Conservation (phyloP, 371 early-diverging fungal genomes). For the Umbelopsis sp. region DNA sequence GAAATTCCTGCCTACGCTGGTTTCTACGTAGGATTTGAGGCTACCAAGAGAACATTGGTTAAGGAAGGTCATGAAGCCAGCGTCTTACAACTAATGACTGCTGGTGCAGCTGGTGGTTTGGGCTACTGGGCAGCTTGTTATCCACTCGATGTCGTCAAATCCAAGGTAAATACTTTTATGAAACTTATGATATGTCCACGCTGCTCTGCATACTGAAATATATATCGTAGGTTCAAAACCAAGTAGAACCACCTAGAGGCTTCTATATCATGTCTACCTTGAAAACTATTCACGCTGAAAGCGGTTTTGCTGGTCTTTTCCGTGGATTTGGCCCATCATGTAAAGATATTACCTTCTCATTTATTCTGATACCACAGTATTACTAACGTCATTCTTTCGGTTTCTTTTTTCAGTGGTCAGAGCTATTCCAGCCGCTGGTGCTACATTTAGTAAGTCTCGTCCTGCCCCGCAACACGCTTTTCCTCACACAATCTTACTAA, state of each 20-base stretch:
- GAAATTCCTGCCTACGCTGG: slow-evolving; percentile 88
- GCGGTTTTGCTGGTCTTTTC: slow-evolving; percentile 60
- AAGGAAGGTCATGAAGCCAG: slow-evolving; percentile 44
- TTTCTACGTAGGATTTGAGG: slow-evolving; percentile 83
- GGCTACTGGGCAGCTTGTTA: slow-evolving; percentile 84
- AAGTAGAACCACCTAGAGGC: slow-evolving; percentile 60
- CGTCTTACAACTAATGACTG: slow-evolving; percentile 66
- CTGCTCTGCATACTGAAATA: no score
- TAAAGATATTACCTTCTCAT: neutral
- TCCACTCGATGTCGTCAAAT: slow-evolving; percentile 86
- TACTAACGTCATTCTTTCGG: slow-evolving; percentile 16
- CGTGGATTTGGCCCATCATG: slow-evolving; percentile 66
- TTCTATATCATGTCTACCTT: slow-evolving; percentile 60
- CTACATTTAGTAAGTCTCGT: slow-evolving; percentile 59
- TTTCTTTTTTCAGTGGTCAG: slow-evolving; percentile 2
- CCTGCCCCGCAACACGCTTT: neutral
- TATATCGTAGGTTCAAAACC: slow-evolving; percentile 51
- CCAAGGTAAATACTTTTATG: slow-evolving; percentile 33
- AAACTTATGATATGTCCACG: no score
- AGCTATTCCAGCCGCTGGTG: slow-evolving; percentile 75
- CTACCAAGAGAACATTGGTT: slow-evolving; percentile 64
- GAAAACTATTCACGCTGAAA: slow-evolving; percentile 54
- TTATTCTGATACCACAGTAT: neutral
- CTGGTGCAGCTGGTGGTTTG: slow-evolving; percentile 79
- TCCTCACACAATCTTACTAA: neutral